Evolutionary conservation across 2,329 filamentous ascomycete species (phyloP).

Genomic region (Sporothrix phasma): DNA sequence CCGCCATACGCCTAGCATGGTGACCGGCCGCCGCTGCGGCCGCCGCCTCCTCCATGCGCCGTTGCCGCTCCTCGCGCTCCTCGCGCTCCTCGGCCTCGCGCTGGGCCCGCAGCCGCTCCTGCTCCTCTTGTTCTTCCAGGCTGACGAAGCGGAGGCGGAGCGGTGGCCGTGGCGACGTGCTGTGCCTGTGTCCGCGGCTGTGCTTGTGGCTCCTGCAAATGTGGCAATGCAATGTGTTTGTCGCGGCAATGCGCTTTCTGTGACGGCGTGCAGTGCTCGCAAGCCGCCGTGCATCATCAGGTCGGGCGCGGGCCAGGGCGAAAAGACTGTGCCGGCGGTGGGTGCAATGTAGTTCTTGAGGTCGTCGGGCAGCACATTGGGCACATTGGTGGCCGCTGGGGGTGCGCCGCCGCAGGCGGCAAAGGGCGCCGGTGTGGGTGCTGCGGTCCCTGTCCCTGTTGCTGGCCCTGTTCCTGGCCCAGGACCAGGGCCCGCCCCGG

Average conservation of each 20-base stretch:
- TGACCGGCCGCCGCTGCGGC: conserved; percentile 19
- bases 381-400: conserved; percentile 16
- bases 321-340: conserved; percentile 49
- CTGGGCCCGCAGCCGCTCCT: conserved; percentile 38
- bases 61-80: conserved; percentile 38
- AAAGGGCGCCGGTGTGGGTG: conserved; percentile 27
- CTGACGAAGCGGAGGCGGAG: conserved; percentile 28
- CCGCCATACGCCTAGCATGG: background rate
- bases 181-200: conserved; percentile 7
- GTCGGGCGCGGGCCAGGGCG: conserved; percentile 66
- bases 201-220: background rate
- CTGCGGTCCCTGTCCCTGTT: conserved; percentile 15
- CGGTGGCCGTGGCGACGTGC: conserved; percentile 46
- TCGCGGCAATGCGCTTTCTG: background rate
- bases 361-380: conserved; percentile 38
- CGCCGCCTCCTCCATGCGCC: conserved; percentile 33
- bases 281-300: conserved; percentile 60
- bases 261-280: conserved; percentile 50
- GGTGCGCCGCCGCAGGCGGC: conserved; percentile 10
- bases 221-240: background rate
- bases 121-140: conserved; percentile 44
- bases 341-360: conserved; percentile 46
- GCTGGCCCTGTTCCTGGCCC: too few relatives aligned
- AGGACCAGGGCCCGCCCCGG: background rate
- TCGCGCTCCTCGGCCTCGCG: conserved; percentile 28